Evolutionary conservation across 176 grass and related monocot genomes (phyloP).

Genomic region (Ampelocalamus luodianensis): DNA sequence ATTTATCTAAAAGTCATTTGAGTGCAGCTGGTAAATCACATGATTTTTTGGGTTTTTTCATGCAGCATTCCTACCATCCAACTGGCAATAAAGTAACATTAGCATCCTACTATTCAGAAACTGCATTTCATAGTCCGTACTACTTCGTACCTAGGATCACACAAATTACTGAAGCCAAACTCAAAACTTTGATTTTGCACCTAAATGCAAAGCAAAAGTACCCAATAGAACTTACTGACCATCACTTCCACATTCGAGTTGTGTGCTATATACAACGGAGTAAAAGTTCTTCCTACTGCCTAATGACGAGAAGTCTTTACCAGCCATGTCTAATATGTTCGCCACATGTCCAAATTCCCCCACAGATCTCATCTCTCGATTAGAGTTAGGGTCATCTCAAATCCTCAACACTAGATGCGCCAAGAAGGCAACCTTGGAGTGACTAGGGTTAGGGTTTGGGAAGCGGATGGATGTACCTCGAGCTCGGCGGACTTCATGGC

Average conservation of each 20-base stretch:
- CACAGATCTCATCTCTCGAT: slow-evolving; percentile 23
- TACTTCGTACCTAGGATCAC: background rate
- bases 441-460: background rate
- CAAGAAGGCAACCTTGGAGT: too few relatives aligned
- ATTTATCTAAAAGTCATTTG: background rate
- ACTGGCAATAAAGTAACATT: background rate
- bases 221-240: background rate
- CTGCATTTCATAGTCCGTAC: background rate
- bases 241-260: background rate
- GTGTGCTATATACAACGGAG: background rate
- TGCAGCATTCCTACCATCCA: background rate
- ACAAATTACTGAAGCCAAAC: background rate
- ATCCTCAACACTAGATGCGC: background rate
- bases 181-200: background rate
- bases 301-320: background rate
- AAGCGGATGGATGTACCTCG: slow-evolving; percentile 48
- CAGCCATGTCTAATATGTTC: background rate
- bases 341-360: background rate
- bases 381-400: background rate
- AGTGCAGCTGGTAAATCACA: background rate
- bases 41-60: background rate
- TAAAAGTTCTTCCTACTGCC: background rate
- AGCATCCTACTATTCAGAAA: background rate
- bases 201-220: background rate
- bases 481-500: slow-evolving; percentile 96